These are phyloP conservation scores for Leishmania lainsoni DNA, from an alignment of 208 protist genomes.

Conservation along the genomic window DNA sequence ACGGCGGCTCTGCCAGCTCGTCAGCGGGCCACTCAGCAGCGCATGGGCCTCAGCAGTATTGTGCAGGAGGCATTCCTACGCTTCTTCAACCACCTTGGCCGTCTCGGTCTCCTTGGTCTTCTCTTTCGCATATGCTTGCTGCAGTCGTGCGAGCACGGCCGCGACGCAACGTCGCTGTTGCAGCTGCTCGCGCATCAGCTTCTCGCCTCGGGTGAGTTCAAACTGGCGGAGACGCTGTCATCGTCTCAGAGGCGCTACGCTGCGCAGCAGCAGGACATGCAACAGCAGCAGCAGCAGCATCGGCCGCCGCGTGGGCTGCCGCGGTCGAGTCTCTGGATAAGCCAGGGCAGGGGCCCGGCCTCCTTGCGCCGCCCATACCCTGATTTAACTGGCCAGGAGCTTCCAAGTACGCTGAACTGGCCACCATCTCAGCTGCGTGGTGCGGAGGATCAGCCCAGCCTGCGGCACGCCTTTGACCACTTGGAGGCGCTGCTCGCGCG, in stretches of 20 bases:
- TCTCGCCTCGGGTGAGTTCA: slow-evolving; percentile 38
- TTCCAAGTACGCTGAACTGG: background rate
- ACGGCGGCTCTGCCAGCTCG: slow-evolving; percentile 20
- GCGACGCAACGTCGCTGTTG: slow-evolving; percentile 64
- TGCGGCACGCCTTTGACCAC: background rate
- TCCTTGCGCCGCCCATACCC: slow-evolving; percentile 1
- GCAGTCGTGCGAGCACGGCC: slow-evolving; percentile 51
- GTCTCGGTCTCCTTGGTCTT: slow-evolving; percentile 46
- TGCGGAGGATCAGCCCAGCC: background rate
- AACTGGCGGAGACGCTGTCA: slow-evolving; percentile 26
- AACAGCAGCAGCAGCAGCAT: slow-evolving; percentile 10
- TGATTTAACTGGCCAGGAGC: background rate
- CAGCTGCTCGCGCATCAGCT: slow-evolving; percentile 63
- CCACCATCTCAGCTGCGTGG: background rate
- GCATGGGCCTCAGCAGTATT: background rate
- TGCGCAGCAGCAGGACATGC: slow-evolving; percentile 7
- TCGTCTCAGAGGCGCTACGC: slow-evolving; percentile 20
- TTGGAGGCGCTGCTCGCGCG: background rate
- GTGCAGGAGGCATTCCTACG: slow-evolving; percentile 19
- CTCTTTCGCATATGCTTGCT: slow-evolving; percentile 52
- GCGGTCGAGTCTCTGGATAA: background rate
- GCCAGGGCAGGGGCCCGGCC: background rate
- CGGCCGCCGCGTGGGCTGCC: slow-evolving; percentile 8
- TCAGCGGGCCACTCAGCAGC: slow-evolving; percentile 24
- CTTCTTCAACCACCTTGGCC: slow-evolving; percentile 55